phyloP scores from a whole-genome alignment of 257 asterid species.

The Linderniella brevidens region DNA sequence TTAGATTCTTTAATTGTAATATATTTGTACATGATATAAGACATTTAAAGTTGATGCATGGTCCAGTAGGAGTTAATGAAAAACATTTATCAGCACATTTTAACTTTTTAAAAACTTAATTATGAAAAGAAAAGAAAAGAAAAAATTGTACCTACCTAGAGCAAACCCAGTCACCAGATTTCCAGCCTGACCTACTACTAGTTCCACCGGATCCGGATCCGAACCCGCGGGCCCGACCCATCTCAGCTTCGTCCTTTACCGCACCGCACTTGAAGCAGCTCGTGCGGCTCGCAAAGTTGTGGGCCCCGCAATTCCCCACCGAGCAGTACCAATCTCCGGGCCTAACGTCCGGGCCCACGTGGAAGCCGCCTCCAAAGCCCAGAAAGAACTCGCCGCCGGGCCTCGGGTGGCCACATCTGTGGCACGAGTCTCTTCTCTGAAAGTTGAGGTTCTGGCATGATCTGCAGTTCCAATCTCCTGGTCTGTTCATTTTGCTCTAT shows the following conservation, averaged over 20 bases:
- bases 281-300: slow-evolving; percentile 95
- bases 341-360: slow-evolving; percentile 77
- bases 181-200: slow-evolving; percentile 69
- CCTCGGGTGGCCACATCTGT: slow-evolving; percentile 78
- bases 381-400: slow-evolving; percentile 24
- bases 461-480: slow-evolving; percentile 99
- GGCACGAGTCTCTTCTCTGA: slow-evolving; percentile 90
- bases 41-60: not conserved
- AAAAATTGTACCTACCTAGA: slow-evolving; percentile 27
- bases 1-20: not conserved
- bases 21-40: not conserved
- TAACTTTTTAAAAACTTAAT: too few relatives aligned
- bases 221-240: slow-evolving; percentile 21
- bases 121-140: not conserved
- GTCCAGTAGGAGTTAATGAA: too few relatives aligned
- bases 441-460: slow-evolving; percentile 92
- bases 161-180: slow-evolving; percentile 98
- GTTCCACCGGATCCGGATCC: slow-evolving; percentile 22
- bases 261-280: slow-evolving; percentile 98
- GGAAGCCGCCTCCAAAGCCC: slow-evolving; percentile 11
- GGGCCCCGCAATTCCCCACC: slow-evolving; percentile 74
- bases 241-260: slow-evolving; percentile 33
- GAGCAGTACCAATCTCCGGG: slow-evolving; percentile 99
- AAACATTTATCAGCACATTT: too few relatives aligned
- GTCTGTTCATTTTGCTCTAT: slow-evolving; percentile 49